Evolutionary conservation across 202 grass and related monocot genomes (phyloP).

Genomic region (Dendrocalamus latiflorus): DNA sequence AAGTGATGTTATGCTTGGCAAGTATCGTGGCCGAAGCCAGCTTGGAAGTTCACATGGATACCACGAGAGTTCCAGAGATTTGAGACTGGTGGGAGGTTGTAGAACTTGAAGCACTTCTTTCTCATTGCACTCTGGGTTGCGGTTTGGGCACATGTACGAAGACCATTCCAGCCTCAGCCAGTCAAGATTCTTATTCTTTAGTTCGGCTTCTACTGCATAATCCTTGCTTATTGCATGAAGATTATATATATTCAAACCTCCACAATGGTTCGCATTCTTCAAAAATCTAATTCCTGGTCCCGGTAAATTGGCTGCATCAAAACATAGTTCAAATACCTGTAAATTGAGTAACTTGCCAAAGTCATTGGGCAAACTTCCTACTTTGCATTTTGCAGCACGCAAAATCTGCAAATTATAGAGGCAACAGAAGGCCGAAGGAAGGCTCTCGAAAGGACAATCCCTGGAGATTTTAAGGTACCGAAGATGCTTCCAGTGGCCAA

Average conservation of each 20-base stretch:
- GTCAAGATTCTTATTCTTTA: neutral
- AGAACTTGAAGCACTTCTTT: constrained; percentile 22
- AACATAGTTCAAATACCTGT: neutral
- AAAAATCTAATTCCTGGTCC: too few species aligned
- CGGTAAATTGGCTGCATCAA: neutral
- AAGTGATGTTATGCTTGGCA: too few species aligned
- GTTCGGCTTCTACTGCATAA: neutral
- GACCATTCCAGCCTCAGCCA: neutral
- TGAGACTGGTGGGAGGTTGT: constrained; percentile 11
- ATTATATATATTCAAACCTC: neutral
- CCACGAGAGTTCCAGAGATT: too few species aligned
- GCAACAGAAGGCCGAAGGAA: neutral
- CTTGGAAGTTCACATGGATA: too few species aligned
- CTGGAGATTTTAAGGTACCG: constrained; percentile 2
- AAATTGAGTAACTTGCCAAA: neutral
- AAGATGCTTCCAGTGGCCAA: too few species aligned
- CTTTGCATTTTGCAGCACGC: neutral
- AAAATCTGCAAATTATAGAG: constrained; percentile 32
- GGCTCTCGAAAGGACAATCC: neutral
- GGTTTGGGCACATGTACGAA: rapidly evolving
- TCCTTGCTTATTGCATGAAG: neutral
- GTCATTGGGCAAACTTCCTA: neutral
- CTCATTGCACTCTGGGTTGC: neutral
- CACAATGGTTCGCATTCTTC: neutral
- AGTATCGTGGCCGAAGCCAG: neutral